Evolutionary conservation across 148 eudicot species (phyloP).

Genomic region (Pharnaceum exiguum): DNA sequence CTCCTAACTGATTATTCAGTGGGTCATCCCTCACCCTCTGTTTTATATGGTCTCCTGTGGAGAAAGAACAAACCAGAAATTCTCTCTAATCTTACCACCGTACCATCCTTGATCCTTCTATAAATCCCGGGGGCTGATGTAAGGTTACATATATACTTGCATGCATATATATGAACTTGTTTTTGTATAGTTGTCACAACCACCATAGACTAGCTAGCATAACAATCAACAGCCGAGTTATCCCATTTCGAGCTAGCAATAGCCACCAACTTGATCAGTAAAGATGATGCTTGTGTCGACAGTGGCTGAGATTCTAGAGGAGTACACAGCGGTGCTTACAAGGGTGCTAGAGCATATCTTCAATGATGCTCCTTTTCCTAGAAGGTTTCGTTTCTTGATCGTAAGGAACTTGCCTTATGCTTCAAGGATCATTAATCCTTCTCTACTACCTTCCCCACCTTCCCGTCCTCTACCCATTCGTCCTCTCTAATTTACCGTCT

Average conservation of each 20-base stretch:
- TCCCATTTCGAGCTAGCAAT: background rate
- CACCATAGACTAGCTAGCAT: no score
- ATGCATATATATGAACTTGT: no score
- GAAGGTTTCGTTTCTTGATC: slow-evolving; percentile 47
- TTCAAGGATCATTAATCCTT: slow-evolving; percentile 17
- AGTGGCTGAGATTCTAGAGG: slow-evolving; percentile 58
- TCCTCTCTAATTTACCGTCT: no score
- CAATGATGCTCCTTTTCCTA: slow-evolving; percentile 41
- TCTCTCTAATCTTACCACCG: no score
- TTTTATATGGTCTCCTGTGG: no score
- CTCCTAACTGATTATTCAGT: no score
- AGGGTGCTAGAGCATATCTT: slow-evolving; percentile 48
- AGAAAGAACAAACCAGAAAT: no score
- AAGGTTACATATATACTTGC: no score
- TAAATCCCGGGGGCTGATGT: no score
- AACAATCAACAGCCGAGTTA: background rate
- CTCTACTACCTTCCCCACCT: slow-evolving; percentile 15
- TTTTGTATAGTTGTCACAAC: no score
- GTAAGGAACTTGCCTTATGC: slow-evolving; percentile 45
- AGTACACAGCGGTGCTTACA: slow-evolving; percentile 50
- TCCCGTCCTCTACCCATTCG: background rate
- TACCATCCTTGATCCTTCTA: no score
- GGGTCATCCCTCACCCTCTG: no score
- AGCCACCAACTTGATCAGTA: background rate
- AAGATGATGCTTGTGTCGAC: slow-evolving; percentile 55